Conservation (phyloP, 1,139 yeast genomes). For the Nakaseomyces delphensis region DNA sequence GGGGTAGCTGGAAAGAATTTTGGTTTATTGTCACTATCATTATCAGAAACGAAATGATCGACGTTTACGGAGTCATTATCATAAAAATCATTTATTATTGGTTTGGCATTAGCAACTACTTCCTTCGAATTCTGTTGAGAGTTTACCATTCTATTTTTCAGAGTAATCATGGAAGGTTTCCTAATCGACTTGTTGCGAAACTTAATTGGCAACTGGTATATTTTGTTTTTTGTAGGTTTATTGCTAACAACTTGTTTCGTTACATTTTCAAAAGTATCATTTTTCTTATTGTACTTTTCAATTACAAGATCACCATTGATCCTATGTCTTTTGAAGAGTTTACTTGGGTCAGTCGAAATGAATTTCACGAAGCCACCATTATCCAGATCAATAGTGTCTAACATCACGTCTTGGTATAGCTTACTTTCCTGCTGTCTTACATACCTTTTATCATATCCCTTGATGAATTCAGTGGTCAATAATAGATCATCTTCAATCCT, state of each 20-base stretch:
- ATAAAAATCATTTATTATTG: background rate
- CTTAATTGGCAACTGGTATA: background rate
- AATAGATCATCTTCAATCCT: constrained; percentile 52
- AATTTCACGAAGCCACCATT: constrained; percentile 34
- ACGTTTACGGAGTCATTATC: background rate
- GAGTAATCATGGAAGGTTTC: background rate
- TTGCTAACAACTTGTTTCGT: background rate
- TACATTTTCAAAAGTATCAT: background rate
- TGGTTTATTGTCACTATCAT: background rate
- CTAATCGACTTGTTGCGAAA: background rate
- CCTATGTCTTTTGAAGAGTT: constrained; percentile 22
- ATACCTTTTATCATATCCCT: constrained; percentile 55
- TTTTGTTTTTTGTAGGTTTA: background rate
- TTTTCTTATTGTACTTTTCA: constrained; percentile 14
- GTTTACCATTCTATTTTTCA: background rate
- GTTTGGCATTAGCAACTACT: background rate
- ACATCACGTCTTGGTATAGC: constrained; percentile 50
- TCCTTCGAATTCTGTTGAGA: background rate
- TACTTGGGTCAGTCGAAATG: constrained; percentile 31
- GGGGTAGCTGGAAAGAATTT: constrained; percentile 2
- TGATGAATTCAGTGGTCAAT: constrained; percentile 51
- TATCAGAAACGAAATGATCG: background rate
- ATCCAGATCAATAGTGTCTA: constrained; percentile 41
- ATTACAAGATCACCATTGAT: constrained; percentile 21
- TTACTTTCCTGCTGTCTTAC: constrained; percentile 54